phyloP scores from a whole-genome alignment of 2,329 filamentous ascomycete species.

The Metarhizium robertsii region DNA sequence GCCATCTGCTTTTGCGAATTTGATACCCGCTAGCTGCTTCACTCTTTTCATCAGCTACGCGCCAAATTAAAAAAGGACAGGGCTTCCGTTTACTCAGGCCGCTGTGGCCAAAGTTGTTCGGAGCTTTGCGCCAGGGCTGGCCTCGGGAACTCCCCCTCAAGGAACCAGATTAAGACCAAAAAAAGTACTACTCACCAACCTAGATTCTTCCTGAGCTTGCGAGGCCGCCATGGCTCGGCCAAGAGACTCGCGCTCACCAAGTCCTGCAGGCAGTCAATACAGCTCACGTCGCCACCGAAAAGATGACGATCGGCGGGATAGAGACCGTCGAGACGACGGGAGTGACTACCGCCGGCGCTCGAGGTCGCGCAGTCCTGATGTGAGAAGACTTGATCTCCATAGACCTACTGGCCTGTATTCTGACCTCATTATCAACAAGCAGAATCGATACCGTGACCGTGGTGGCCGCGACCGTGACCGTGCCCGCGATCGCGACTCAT shows the following conservation, averaged over 20 bases:
- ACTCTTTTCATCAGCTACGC: not conserved
- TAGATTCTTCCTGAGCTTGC: conserved; percentile 31
- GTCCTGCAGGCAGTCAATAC: conserved; percentile 79
- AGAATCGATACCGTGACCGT: conserved; percentile 52
- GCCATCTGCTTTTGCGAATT: not conserved
- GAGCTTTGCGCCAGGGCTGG: not conserved
- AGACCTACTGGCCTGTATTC: conserved; percentile 19
- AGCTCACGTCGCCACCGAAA: conserved; percentile 60
- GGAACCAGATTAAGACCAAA: not conserved
- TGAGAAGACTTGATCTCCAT: conserved; percentile 30
- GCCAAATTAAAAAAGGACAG: not conserved
- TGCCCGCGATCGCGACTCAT: conserved; percentile 42
- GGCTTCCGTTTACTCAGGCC: not conserved
- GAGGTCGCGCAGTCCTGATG: conserved; percentile 55
- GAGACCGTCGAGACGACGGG: conserved; percentile 40
- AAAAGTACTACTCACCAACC: conserved; percentile 29
- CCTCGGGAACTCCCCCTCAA: not conserved
- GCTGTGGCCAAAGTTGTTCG: not conserved
- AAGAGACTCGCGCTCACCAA: conserved; percentile 77
- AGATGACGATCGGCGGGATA: conserved; percentile 48
- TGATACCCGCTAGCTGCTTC: not conserved
- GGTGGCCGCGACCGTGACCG: conserved; percentile 33
- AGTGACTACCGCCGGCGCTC: conserved; percentile 46
- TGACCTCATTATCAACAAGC: conserved; percentile 27
- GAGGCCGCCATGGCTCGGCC: conserved; percentile 49